Conservation (phyloP, 208 protist genomes). For the Trypanosomatidae sp. region DNA sequence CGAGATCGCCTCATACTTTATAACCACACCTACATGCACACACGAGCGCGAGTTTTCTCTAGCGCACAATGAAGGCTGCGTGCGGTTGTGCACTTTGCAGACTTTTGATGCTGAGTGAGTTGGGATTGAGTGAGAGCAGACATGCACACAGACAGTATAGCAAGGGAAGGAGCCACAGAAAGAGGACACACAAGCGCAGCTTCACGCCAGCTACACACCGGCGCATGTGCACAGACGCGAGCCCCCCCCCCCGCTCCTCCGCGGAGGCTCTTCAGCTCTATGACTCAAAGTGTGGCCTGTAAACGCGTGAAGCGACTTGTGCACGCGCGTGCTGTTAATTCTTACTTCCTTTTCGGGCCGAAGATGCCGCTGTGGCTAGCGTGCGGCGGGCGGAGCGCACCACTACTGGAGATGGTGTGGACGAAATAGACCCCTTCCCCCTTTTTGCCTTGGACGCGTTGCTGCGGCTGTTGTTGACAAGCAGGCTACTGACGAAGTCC, state of each 20-base stretch:
- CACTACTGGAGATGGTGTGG: neutral
- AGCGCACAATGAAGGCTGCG: neutral
- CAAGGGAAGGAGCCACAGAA: slow-evolving; percentile 6
- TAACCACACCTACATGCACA: neutral
- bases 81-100: neutral
- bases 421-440: neutral
- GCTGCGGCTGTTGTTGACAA: neutral
- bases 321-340: neutral
- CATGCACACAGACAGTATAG: neutral
- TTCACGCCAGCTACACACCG: too few species aligned
- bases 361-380: neutral
- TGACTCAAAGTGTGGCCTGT: neutral
- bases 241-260: neutral
- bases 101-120: neutral
- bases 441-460: neutral
- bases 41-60: neutral
- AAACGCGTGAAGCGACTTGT: neutral
- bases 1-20: neutral
- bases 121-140: neutral
- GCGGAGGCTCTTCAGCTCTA: neutral
- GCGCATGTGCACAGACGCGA: neutral
- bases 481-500: slow-evolving; percentile 18
- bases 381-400: slow-evolving; percentile 1
- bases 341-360: neutral
- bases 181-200: neutral